These are phyloP conservation scores for Xylaria acuta DNA, from an alignment of 495 filamentous ascomycete genomes.

Conservation along the genomic window DNA sequence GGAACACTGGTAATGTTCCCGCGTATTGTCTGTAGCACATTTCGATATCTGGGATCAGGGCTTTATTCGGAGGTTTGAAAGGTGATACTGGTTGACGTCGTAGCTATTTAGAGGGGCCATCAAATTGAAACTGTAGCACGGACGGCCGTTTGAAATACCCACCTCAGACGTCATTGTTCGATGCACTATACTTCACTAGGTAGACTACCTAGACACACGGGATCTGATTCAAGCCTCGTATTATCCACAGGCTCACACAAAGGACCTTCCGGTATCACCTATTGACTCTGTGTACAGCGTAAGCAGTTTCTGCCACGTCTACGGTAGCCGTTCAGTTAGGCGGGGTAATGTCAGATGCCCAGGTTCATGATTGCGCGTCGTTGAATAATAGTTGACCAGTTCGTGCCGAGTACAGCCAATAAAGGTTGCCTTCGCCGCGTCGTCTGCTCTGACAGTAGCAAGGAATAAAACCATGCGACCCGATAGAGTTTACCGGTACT, in stretches of 20 bases:
- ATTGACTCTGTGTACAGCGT: neutral
- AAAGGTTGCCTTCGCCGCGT: neutral
- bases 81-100: neutral
- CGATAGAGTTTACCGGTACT: neutral
- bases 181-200: neutral
- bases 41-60: neutral
- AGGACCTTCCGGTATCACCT: neutral
- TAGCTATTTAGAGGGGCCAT: neutral
- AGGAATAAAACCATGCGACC: neutral
- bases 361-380: constrained; percentile 8
- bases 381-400: neutral
- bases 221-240: neutral
- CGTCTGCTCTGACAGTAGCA: neutral
- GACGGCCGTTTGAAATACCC: neutral
- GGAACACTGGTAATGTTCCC: neutral
- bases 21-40: neutral
- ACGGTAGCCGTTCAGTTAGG: neutral
- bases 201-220: neutral
- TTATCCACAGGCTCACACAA: neutral
- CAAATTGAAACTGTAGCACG: neutral
- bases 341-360: constrained; percentile 1
- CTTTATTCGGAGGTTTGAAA: neutral
- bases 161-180: constrained; percentile 4
- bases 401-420: neutral
- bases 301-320: neutral